Evolutionary conservation across 805 yeast genomes (phyloP), one percentile per base, ranked within the genome.

Genomic region (Hanseniaspora taiwanica): DNA sequence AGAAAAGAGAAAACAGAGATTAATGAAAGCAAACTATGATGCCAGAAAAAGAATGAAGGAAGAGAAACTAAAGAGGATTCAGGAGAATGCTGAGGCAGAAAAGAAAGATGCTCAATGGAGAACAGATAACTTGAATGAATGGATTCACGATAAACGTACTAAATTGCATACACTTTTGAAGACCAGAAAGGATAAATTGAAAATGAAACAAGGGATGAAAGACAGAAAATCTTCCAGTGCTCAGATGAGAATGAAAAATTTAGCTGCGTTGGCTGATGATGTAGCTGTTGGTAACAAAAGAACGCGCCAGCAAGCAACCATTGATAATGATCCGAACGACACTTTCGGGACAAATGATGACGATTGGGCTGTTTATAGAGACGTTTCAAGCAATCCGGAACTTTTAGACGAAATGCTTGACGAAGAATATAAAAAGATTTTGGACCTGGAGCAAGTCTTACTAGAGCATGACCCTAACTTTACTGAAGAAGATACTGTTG

Each of bases 281-380:
- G 50, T 56, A n/a, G 58, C 62, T 16, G 39, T 43, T 19, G 40
- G 33, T 4, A 56, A 69, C 6, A 66, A 71, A 38, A 65, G 75
- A 23, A 70, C 68, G 29, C 66, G 80, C 51, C 71, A 67, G 6
- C 74, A 71, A 48, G 74, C 78, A 1, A 75, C 86, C 1, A 79
- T 82, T 25, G 95, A 84, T 52, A 84, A 83, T 48, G 96, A 85
- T 56, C 94, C 93, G 13, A 84, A 77, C 51, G 97, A 89, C 59
- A 83, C 87, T 0, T 87, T 89, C 60, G 97, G 96, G 42, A 87
- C 95, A 2, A 78, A 85, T 52, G 97, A 89, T 55, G 94, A 82
- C 42, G 98, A 91, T 59, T 89, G 96, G 96, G 75, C 81, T 18
- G 78, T 85, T 14, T 89, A 89, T 56, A 72, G 91, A 50, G 91